Conservation (phyloP, 164 flowering plant genomes). For the Vitis vinifera region DNA sequence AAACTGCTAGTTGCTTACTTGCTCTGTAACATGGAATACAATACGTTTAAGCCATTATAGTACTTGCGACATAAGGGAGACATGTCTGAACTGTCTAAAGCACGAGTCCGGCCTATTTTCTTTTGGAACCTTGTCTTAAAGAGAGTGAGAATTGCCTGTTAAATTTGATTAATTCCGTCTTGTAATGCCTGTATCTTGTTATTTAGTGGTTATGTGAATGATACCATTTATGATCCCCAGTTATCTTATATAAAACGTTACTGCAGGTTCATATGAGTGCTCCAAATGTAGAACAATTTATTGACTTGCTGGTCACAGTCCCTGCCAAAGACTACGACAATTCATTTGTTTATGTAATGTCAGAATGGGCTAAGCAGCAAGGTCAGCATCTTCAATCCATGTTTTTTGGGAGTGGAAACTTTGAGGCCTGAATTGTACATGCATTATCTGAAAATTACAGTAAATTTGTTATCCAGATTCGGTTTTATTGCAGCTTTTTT, state of each 20-base stretch:
- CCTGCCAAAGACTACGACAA: slow-evolving; percentile 69
- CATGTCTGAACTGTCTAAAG: neutral
- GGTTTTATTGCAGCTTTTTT: neutral
- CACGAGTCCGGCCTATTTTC: neutral
- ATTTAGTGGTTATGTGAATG: too few relatives aligned
- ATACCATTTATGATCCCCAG: too few relatives aligned
- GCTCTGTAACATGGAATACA: neutral
- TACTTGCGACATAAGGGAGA: neutral
- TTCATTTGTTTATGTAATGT: slow-evolving; percentile 78
- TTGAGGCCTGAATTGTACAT: neutral
- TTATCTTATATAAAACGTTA: too few relatives aligned
- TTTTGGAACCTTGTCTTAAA: too few relatives aligned
- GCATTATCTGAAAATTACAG: neutral
- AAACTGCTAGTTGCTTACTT: neutral
- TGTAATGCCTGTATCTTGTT: too few relatives aligned
- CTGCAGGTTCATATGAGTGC: slow-evolving; percentile 84
- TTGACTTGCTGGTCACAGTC: slow-evolving; percentile 64
- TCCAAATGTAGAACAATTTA: slow-evolving; percentile 77
- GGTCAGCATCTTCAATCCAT: slow-evolving; percentile 39
- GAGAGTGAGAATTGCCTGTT: neutral
- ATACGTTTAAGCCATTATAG: neutral
- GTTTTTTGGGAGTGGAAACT: neutral
- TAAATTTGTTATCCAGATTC: neutral
- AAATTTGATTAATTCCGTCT: neutral
- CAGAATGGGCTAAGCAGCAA: slow-evolving; percentile 91